A percentile compares a stretch with the other conserved stretches of the same genome.
Evolutionary conservation across 768 basidiomycete genomes (phyloP).

Genomic region (Collybia nuda): DNA sequence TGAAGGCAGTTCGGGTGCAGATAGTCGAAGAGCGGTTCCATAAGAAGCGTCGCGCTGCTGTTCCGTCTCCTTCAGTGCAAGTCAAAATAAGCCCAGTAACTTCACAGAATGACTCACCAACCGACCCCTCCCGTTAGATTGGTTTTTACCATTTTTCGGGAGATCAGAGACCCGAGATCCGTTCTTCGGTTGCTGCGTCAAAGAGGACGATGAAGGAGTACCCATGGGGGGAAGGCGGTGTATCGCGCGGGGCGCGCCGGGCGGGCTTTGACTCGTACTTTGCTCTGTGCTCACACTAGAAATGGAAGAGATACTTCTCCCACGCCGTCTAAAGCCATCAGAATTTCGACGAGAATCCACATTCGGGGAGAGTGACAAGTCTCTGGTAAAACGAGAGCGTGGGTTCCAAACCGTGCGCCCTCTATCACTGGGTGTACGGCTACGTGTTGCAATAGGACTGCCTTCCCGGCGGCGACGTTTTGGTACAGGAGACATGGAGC

Average conservation of each 20-base stretch:
- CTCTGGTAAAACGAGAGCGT: conserved; percentile 15
- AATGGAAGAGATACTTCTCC: conserved; percentile 50
- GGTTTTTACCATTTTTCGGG: conserved; percentile 34
- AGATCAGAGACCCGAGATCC: conserved; percentile 20
- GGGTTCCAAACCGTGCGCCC: conserved; percentile 35
- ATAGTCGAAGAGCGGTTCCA: too few relatives aligned
- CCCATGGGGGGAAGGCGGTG: conserved; percentile 57
- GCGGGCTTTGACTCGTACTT: conserved; percentile 58
- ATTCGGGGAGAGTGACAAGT: conserved; percentile 37
- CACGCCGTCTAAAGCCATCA: conserved; percentile 31
- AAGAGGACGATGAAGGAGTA: conserved; percentile 26
- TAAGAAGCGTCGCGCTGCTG: too few relatives aligned
- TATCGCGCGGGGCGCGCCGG: conserved; percentile 49
- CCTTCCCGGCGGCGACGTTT: conserved; percentile 55
- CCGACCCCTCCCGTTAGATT: conserved; percentile 34
- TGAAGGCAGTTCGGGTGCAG: too few relatives aligned
- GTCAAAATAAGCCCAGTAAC: not conserved
- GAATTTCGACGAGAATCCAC: conserved; percentile 32
- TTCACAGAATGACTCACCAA: conserved; percentile 17
- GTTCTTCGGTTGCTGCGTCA: conserved; percentile 4
- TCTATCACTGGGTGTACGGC: conserved; percentile 49
- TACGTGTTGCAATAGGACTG: conserved; percentile 45
- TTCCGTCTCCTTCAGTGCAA: too few relatives aligned
- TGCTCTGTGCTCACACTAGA: conserved; percentile 59
- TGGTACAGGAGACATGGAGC: conserved; percentile 55